Percentiles rank a stretch among this genome's conserved stretches.
phyloP scores from a whole-genome alignment of 305 asterid species.

The Fraxinus sp. region DNA sequence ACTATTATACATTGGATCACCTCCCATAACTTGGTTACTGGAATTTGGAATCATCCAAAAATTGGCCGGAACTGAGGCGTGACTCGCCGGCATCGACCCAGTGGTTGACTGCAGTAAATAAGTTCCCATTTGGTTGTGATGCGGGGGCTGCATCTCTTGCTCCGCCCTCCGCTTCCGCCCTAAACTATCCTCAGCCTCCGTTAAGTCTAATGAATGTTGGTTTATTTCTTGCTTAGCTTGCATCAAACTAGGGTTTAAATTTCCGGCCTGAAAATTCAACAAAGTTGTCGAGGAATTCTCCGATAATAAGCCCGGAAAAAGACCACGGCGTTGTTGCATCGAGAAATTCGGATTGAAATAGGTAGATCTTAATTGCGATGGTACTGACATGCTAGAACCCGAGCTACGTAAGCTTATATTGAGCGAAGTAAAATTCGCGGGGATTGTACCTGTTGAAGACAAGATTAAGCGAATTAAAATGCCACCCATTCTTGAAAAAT shows the following conservation, averaged over 20 bases:
- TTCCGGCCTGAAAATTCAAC: constrained; percentile 43
- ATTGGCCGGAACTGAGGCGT: constrained; percentile 75
- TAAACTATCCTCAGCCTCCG: constrained; percentile 36
- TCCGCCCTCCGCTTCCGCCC: constrained; percentile 55
- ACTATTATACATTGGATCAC: constrained; percentile 60
- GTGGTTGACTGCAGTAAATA: constrained; percentile 69
- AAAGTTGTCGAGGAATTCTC: constrained; percentile 40
- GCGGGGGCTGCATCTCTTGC: constrained; percentile 50
- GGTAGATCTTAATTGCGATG: constrained; percentile 55
- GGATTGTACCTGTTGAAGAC: constrained; percentile 36
- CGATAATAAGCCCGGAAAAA: constrained; percentile 44
- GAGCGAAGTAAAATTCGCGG: constrained; percentile 70
- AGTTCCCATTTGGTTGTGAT: constrained; percentile 66
- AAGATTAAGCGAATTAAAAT: not conserved
- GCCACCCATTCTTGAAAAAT: not conserved
- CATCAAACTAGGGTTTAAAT: constrained; percentile 33
- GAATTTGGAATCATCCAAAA: constrained; percentile 92
- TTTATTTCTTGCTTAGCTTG: constrained; percentile 47
- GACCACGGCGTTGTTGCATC: constrained; percentile 35
- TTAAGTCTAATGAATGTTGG: constrained; percentile 27
- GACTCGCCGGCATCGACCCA: constrained; percentile 68
- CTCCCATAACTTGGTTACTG: constrained; percentile 61
- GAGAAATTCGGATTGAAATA: constrained; percentile 44
- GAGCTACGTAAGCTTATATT: constrained; percentile 65
- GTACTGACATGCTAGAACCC: constrained; percentile 64